Evolutionary conservation across 495 filamentous ascomycete species (phyloP).

Genomic region (Tuber brumale): DNA sequence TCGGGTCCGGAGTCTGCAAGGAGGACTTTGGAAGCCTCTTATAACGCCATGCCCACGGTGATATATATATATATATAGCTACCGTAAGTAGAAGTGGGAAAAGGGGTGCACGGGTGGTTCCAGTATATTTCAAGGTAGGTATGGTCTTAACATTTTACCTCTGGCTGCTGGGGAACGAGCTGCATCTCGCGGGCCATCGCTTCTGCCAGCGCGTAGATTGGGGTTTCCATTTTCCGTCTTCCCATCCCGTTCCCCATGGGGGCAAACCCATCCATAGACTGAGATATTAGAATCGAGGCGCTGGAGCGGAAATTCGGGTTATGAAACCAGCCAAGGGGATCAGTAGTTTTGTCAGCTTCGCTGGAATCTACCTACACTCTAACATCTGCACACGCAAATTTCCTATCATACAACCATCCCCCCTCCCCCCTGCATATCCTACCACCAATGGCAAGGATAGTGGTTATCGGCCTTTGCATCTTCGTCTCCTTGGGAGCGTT

Average conservation of each 20-base stretch:
- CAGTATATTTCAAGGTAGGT: not conserved
- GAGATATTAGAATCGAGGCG: not conserved
- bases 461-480: slow-evolving; percentile 23
- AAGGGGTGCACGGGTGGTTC: too few species aligned
- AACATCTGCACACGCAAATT: slow-evolving; percentile 11
- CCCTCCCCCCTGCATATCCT: too few species aligned
- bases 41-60: not conserved
- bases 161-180: not conserved
- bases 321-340: not conserved
- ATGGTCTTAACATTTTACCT: not conserved
- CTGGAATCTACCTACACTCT: slow-evolving; percentile 15
- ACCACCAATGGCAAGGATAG: slow-evolving; percentile 26
- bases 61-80: not conserved
- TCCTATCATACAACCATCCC: too few species aligned
- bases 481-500: slow-evolving; percentile 32
- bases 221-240: slow-evolving; percentile 3
- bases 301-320: not conserved
- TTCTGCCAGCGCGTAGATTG: slow-evolving; percentile 19
- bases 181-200: slow-evolving; percentile 16
- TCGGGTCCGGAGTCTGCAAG: not conserved
- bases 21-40: not conserved
- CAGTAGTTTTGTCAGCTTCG: slow-evolving; percentile 11
- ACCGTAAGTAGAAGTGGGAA: not conserved
- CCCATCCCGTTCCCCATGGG: slow-evolving; percentile 14
- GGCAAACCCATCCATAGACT: slow-evolving; percentile 13